Evolutionary conservation across 2,329 filamentous ascomycete genomes (phyloP).

Genomic region (Didymella pinodella): DNA sequence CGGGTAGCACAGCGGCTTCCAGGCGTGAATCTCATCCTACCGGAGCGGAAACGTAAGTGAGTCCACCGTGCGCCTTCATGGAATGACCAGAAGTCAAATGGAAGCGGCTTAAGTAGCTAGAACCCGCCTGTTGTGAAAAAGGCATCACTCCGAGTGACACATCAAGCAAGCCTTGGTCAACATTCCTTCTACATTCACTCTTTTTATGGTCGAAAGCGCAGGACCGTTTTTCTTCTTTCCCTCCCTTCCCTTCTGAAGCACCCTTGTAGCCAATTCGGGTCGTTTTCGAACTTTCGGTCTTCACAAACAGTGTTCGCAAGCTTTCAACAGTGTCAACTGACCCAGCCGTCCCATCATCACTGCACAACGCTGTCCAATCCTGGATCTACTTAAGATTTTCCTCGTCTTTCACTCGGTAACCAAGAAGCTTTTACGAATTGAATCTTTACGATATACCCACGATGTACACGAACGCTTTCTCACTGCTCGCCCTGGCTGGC

Average conservation of each 20-base stretch:
- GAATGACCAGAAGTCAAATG: constrained; percentile 17
- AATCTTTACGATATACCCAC: constrained; percentile 14
- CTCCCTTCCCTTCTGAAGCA: constrained; percentile 30
- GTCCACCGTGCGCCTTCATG: constrained; percentile 24
- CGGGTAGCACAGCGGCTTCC: constrained; percentile 35
- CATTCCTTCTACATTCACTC: constrained; percentile 44
- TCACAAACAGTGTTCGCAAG: constrained; percentile 15
- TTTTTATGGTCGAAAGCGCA: constrained; percentile 39
- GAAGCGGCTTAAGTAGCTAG: constrained; percentile 31
- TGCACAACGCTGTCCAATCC: constrained; percentile 17
- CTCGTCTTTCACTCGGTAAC: constrained; percentile 23
- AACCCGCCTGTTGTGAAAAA: constrained; percentile 29
- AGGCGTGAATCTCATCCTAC: constrained; percentile 32
- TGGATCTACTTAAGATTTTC: constrained; percentile 23
- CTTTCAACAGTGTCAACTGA: constrained; percentile 29
- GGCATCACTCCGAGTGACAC: constrained; percentile 38
- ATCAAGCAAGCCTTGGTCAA: constrained; percentile 43
- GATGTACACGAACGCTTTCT: constrained; percentile 42
- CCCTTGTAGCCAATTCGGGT: constrained; percentile 28
- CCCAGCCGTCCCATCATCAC: constrained; percentile 16
- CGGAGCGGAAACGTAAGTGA: constrained; percentile 28
- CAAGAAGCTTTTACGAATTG: constrained; percentile 16
- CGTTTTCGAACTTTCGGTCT: constrained; percentile 12
- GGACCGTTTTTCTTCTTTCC: constrained; percentile 37
- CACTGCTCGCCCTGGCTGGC: constrained; percentile 40